Evolutionary conservation across 768 basidiomycete species (phyloP).

Genomic region (Boletus speciosus): DNA sequence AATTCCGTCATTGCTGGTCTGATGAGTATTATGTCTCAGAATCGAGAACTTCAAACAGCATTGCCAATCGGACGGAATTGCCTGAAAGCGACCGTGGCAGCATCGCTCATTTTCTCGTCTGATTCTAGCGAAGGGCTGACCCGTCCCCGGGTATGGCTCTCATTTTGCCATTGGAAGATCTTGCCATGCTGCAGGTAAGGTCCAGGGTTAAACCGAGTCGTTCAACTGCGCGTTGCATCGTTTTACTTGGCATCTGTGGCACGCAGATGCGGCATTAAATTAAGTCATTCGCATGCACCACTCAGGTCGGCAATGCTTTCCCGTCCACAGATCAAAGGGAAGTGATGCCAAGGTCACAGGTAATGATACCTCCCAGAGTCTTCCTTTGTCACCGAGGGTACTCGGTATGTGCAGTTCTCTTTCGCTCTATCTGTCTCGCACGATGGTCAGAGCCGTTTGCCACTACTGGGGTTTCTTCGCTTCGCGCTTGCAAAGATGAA

Average conservation of each 20-base stretch:
- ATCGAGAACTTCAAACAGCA: background rate
- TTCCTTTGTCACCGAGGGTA: background rate
- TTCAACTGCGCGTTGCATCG: background rate
- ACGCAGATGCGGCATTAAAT: too few species aligned
- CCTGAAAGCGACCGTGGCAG: background rate
- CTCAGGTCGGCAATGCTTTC: too few species aligned
- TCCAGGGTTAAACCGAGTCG: background rate
- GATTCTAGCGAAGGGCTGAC: background rate
- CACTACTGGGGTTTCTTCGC: background rate
- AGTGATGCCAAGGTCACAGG: slow-evolving; percentile 6
- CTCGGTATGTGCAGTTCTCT: background rate
- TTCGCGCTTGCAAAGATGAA: background rate
- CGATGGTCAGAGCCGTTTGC: too few species aligned
- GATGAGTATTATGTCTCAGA: background rate
- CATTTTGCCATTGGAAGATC: background rate
- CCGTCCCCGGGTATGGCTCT: background rate
- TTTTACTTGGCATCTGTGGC: too few species aligned
- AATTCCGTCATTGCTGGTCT: slow-evolving; percentile 1
- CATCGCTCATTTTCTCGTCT: background rate
- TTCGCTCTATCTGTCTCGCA: background rate
- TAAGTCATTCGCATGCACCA: background rate
- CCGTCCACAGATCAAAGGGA: background rate
- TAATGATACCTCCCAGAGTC: background rate
- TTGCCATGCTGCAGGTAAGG: background rate
- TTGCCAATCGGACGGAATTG: background rate